These are phyloP conservation scores for Penicillium bovifimosum DNA, from an alignment of 495 filamentous ascomycete genomes.

Conservation along the genomic window DNA sequence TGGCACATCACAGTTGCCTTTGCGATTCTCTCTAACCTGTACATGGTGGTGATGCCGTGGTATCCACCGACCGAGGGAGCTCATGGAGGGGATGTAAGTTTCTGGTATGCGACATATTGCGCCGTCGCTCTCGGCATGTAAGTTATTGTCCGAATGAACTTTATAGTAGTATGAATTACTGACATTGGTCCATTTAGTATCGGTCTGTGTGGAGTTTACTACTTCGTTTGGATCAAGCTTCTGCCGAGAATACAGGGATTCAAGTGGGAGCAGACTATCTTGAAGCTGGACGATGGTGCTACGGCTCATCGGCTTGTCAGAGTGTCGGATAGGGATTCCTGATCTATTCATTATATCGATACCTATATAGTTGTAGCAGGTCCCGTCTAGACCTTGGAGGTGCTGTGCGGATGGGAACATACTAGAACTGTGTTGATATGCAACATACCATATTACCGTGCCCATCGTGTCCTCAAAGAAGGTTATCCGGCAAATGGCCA, in stretches of 20 bases:
- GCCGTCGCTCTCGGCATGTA: constrained; percentile 53
- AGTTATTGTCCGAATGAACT: constrained; percentile 17
- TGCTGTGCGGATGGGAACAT: neutral
- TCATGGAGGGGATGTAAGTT: constrained; percentile 55
- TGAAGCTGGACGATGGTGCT: constrained; percentile 43
- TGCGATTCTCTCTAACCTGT: constrained; percentile 49
- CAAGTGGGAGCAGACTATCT: constrained; percentile 47
- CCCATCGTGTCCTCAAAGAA: no score
- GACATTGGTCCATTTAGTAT: constrained; percentile 27
- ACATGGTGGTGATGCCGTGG: constrained; percentile 60
- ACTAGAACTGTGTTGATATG: no score
- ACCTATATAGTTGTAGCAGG: no score
- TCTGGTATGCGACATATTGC: constrained; percentile 63
- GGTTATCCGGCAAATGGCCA: no score
- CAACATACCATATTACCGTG: no score
- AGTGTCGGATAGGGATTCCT: constrained; percentile 39
- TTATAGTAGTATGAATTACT: neutral
- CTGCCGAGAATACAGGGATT: constrained; percentile 49
- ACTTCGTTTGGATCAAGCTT: constrained; percentile 49
- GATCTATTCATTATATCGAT: neutral
- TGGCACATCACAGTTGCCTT: constrained; percentile 53
- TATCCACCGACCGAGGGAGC: constrained; percentile 55
- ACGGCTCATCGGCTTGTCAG: constrained; percentile 50
- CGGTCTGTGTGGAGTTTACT: constrained; percentile 48
- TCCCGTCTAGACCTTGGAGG: no score